Evolutionary conservation across 176 grass and related monocot genomes (phyloP), one percentile per base, ranked within the genome.

Genomic region (Urochloa ruziziensis): DNA sequence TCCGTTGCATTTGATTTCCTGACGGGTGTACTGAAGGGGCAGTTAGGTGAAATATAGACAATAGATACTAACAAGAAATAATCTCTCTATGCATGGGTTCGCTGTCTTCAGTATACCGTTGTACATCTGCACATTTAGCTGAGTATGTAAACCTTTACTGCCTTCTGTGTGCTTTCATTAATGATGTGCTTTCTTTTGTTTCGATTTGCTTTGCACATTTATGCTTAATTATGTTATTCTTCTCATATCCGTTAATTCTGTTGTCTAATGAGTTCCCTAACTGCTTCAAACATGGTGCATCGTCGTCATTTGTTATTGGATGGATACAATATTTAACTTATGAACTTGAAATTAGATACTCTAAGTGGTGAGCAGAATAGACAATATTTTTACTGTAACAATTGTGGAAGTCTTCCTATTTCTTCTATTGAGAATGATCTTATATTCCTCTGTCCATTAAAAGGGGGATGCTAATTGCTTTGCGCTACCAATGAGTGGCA

Each of bases 261-360:
- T 37, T 80, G 23, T 56, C 15, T 35, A 25, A 7, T 66, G 47
- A 39, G 33, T 54, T 67, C 29, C 13, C 44, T 25, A 17, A 17
- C 68, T 80, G 51, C 34, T 40, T 54, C 43, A 27, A 75, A 53
- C 10, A 53, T 52, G 34, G 59, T 23, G 12, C n/a, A 35, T 40
- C 53, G 6, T 75, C 28, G 60, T 15, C 73, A 57, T 1, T 58
- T 32, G 21, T 24, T 37, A 57, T 58, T 57, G 19, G 21, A 75
- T 54, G 73, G 14, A 7, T 35, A 24, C 30, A 16, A 57, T 58
- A 13, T 56, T 75, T 52, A 58, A 25, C 66, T 62, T 75, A 43
- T 84, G 51, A 17, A 52, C 46, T 66, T 54, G 17, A 75, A 39
- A 28, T 63, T 74, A 54, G 33, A 66, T 83, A 37, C 21, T 51